Conservation (phyloP, 768 basidiomycete species). For the Hygrocybe punicea region DNA sequence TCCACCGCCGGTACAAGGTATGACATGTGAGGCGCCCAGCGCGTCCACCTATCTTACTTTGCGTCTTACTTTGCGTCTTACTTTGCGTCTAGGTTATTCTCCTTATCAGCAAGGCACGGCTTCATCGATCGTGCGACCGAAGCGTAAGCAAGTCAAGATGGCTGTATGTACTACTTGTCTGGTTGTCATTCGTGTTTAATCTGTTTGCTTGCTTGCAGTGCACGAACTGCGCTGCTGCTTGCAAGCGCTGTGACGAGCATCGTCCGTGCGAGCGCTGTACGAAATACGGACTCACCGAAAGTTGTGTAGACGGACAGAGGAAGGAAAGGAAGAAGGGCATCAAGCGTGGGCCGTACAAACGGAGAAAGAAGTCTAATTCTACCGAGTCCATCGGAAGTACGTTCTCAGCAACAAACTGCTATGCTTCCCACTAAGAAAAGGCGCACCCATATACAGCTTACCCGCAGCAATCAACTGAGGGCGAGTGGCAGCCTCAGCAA, state of each 20-base stretch:
- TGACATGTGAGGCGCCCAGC: background rate
- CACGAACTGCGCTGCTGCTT: constrained; percentile 83
- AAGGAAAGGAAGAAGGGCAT: constrained; percentile 92
- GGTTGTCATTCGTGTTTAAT: background rate
- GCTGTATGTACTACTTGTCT: constrained; percentile 43
- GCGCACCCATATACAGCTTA: background rate
- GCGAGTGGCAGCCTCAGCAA: background rate
- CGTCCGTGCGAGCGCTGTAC: constrained; percentile 88
- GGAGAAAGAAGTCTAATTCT: constrained; percentile 38
- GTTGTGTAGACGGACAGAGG: constrained; percentile 85
- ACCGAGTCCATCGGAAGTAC: background rate
- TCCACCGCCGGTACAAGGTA: constrained; percentile 20
- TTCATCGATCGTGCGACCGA: constrained; percentile 45
- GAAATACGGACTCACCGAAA: constrained; percentile 76
- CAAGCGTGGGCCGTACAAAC: constrained; percentile 85
- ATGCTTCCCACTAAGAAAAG: background rate
- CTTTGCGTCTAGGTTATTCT: constrained; percentile 17
- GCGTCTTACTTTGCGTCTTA: constrained; percentile 4
- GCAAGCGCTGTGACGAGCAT: constrained; percentile 84
- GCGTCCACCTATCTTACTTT: background rate
- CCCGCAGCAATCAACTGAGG: background rate
- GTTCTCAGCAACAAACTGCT: background rate
- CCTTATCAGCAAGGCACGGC: constrained; percentile 23
- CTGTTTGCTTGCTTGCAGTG: constrained; percentile 47
- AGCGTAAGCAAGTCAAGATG: constrained; percentile 87